phyloP scores from a whole-genome alignment of 169 alveolate species.

The Babesia ovis region DNA sequence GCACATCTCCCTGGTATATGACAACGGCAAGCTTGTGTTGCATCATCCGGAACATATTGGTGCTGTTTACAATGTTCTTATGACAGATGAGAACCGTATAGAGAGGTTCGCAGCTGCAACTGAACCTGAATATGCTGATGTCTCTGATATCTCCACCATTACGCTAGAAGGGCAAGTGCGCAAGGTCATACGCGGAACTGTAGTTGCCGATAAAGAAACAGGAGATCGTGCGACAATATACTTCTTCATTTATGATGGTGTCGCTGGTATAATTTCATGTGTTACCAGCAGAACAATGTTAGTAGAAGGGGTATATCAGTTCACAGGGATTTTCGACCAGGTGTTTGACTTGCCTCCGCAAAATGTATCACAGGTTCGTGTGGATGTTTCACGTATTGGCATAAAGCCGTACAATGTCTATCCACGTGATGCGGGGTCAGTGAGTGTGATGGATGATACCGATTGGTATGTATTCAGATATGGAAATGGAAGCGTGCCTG shows the following conservation, averaged over 20 bases:
- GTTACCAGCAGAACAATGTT: neutral
- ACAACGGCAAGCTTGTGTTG: neutral
- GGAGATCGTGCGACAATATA: neutral
- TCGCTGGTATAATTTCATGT: neutral
- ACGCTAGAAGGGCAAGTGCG: slow-evolving; percentile 1
- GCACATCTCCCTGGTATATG: neutral
- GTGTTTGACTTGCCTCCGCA: neutral
- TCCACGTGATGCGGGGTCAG: neutral
- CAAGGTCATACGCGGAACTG: neutral
- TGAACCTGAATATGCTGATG: neutral
- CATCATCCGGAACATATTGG: neutral
- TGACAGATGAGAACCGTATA: neutral
- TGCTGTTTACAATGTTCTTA: neutral
- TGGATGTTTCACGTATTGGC: neutral
- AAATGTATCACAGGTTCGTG: neutral
- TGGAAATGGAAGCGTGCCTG: neutral
- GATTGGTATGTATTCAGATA: neutral
- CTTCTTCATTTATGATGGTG: slow-evolving; percentile 8
- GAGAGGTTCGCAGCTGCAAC: neutral
- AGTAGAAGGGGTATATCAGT: neutral
- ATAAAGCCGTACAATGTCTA: neutral
- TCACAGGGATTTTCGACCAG: neutral
- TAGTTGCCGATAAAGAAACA: neutral
- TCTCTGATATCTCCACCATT: neutral
- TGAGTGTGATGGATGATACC: neutral